Evolutionary conservation across 306 rosid species (phyloP), one percentile per base, ranked within the genome.

Genomic region (Erythrophleum fordii): DNA sequence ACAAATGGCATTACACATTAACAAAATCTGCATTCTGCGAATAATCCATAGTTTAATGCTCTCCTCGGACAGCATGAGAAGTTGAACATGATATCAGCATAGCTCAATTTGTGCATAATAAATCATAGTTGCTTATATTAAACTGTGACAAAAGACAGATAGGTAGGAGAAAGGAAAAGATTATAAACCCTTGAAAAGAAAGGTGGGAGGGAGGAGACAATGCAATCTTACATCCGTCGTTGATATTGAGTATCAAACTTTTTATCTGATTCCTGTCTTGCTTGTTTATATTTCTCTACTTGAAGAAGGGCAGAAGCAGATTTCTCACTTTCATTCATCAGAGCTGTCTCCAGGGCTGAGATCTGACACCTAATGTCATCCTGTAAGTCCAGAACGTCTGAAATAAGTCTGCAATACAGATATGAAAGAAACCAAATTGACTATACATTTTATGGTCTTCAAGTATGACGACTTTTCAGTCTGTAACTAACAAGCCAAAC

Each of bases 221-320:
- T 22, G 64, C 11, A 77, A 83, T 69, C 94, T 87, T 88, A 95
- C 99, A 95, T 91, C 61, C 89, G 85, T 23, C 97, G 92, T 56
- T 88, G 97, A 83, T 92, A 91, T 72, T 91, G 94, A 68, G 91
- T 87, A 73, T 95, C 97, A 72, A 91, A 84, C 81, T 90, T 95
- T 69, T 84, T 90, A 75, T 95, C 97, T 73, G 75, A 69, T 77
- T 95, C 98, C 77, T 76, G 85, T 81, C 98, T 87, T 83, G 93
- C 85, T 87, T 91, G 92, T 90, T 85, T 84, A 79, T 91, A 89
- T 81, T 85, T 92, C 88, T 93, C 92, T 78, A 90, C 83, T 69
- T 66, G 90, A 84, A 77, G 73, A 64, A 85, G 77, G 81, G 93
- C 87, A 76, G 88, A 85, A 82, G 81, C 51, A 76, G 85, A 87